Percentiles rank a stretch among this genome's conserved stretches.
These are phyloP conservation scores for Coemansia sp. DNA, from an alignment of 192 early-diverging fungal genomes.

Conservation along the genomic window DNA sequence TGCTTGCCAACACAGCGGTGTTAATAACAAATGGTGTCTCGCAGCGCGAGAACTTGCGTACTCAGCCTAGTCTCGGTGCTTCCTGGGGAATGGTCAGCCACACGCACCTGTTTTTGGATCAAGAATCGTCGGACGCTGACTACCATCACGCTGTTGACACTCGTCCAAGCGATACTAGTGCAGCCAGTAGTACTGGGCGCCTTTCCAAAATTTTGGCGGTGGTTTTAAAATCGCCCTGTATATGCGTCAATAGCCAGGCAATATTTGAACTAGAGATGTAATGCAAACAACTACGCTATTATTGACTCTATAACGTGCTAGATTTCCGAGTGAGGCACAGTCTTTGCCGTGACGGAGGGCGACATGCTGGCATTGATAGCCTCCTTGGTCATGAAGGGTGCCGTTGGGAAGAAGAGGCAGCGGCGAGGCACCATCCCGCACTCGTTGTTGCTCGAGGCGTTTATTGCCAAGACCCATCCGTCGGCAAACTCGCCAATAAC, in stretches of 20 bases:
- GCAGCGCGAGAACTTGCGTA: slow-evolving; percentile 15
- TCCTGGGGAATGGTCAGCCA: slow-evolving; percentile 41
- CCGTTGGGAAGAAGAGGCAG: slow-evolving; percentile 45
- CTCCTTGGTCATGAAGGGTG: slow-evolving; percentile 35
- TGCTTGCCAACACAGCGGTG: slow-evolving; percentile 4
- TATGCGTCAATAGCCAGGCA: slow-evolving; percentile 1
- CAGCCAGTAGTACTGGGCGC: no score
- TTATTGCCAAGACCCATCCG: slow-evolving; percentile 46
- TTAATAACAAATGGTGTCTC: slow-evolving; percentile 43
- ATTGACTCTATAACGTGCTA: neutral
- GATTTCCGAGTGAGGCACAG: neutral
- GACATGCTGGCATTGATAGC: slow-evolving; percentile 13
- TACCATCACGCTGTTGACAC: neutral
- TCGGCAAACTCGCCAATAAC: slow-evolving; percentile 52
- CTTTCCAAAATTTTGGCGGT: neutral
- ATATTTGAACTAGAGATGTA: slow-evolving; percentile 2
- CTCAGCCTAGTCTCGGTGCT: slow-evolving; percentile 39
- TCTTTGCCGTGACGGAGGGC: neutral
- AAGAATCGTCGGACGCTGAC: neutral
- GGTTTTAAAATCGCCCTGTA: slow-evolving; percentile 26
- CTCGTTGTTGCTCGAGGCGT: slow-evolving; percentile 29
- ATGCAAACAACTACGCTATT: neutral
- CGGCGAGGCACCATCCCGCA: slow-evolving; percentile 49
- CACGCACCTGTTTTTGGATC: slow-evolving; percentile 21
- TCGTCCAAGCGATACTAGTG: neutral